These are phyloP conservation scores for Paraphoma sp. DNA, from an alignment of 2,329 filamentous ascomycete species.

Conservation along the genomic window DNA sequence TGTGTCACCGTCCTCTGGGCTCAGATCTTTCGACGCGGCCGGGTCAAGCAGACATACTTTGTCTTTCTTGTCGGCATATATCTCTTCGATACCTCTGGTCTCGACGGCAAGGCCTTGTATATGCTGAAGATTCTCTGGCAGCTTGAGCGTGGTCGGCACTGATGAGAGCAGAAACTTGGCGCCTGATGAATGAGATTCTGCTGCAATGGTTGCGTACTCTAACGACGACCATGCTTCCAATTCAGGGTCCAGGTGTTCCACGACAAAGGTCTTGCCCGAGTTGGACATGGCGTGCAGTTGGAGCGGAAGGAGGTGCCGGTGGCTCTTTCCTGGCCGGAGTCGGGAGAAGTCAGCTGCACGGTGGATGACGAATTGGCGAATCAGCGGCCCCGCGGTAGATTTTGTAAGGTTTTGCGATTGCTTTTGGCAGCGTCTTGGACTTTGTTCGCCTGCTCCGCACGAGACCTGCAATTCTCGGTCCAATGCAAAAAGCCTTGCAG, in stretches of 20 bases:
- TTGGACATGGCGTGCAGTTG: slow-evolving; percentile 34
- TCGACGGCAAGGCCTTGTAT: slow-evolving; percentile 74
- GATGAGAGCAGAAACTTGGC: slow-evolving; percentile 83
- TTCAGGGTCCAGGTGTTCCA: slow-evolving; percentile 96
- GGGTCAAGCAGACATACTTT: slow-evolving; percentile 91
- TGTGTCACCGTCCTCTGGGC: slow-evolving; percentile 77
- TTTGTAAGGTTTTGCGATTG: slow-evolving; percentile 6
- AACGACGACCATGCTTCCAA: slow-evolving; percentile 92
- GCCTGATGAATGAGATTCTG: slow-evolving; percentile 73
- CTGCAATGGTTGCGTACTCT: slow-evolving; percentile 87
- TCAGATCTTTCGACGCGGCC: slow-evolving; percentile 78
- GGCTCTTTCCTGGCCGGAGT: slow-evolving; percentile 13
- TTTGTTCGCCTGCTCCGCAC: slow-evolving; percentile 1
- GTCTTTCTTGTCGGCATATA: slow-evolving; percentile 75
- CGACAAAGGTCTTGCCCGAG: slow-evolving; percentile 77
- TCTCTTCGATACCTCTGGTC: slow-evolving; percentile 78
- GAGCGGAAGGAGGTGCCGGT: slow-evolving; percentile 19
- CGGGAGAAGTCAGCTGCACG: slow-evolving; percentile 26
- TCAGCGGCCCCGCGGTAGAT: slow-evolving; percentile 10
- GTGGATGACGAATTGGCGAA: slow-evolving; percentile 29
- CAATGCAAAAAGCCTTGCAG: slow-evolving; percentile 28
- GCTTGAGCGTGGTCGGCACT: slow-evolving; percentile 70
- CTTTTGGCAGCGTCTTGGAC: neutral
- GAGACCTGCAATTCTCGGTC: slow-evolving; percentile 13
- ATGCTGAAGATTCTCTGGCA: slow-evolving; percentile 64